Percentiles rank a stretch among this genome's conserved stretches.
phyloP scores from a whole-genome alignment of 345 rosid species.

The Cardamine occulta region DNA sequence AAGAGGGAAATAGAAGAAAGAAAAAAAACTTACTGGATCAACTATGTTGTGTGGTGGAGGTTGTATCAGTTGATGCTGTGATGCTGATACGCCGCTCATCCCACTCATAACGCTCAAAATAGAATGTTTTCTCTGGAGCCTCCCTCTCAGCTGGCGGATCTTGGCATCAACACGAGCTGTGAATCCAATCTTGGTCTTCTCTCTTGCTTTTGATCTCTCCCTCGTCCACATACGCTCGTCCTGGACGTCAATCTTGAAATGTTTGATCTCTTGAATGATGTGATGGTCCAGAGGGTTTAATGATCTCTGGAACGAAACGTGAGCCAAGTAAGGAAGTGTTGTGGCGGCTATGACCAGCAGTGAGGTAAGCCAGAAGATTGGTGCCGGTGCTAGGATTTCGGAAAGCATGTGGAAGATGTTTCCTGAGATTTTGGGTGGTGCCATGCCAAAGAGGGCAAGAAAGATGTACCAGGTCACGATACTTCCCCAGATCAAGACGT shows the following conservation, averaged over 20 bases:
- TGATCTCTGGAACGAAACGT: conserved; percentile 51
- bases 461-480: conserved; percentile 69
- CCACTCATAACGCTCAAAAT: conserved; percentile 42
- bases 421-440: conserved; percentile 50
- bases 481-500: conserved; percentile 72
- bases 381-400: conserved; percentile 62
- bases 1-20: background rate
- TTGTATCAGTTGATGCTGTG: conserved; percentile 43
- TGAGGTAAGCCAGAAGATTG: conserved; percentile 55
- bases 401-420: conserved; percentile 50
- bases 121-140: conserved; percentile 41
- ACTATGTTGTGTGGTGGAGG: conserved; percentile 40
- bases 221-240: conserved; percentile 65
- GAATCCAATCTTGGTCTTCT: conserved; percentile 57
- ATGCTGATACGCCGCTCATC: conserved; percentile 35
- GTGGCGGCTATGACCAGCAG: conserved; percentile 55
- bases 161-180: conserved; percentile 73
- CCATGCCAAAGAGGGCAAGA: conserved; percentile 53
- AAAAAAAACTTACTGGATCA: conserved; percentile 30
- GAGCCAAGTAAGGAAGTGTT: conserved; percentile 56
- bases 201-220: conserved; percentile 56
- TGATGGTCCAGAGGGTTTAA: conserved; percentile 73
- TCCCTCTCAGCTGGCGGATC: conserved; percentile 41
- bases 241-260: conserved; percentile 50
- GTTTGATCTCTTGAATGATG: conserved; percentile 71